phyloP scores from a whole-genome alignment of 305 asterid species.

The Ajuga reptans region DNA sequence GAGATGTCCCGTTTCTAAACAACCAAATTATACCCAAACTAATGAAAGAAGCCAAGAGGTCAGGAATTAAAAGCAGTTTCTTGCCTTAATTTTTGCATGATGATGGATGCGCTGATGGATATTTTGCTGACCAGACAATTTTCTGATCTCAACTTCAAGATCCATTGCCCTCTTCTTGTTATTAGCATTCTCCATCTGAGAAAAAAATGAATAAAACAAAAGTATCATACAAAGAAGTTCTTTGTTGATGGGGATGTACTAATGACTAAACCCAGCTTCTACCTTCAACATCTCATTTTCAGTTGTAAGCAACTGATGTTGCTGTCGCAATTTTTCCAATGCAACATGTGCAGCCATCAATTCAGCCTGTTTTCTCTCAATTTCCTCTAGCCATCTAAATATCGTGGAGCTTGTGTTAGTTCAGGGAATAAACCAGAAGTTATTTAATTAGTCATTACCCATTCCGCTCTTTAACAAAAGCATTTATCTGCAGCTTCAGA shows the following conservation, averaged over 20 bases:
- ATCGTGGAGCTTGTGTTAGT: slow-evolving; percentile 8
- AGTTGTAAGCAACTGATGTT: slow-evolving; percentile 51
- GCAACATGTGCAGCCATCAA: slow-evolving; percentile 71
- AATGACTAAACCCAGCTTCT: background rate
- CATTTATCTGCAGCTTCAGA: slow-evolving; percentile 68
- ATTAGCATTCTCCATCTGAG: slow-evolving; percentile 57
- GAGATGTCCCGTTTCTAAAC: background rate
- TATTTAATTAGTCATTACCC: slow-evolving; percentile 41
- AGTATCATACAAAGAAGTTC: background rate
- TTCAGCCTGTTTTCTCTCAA: slow-evolving; percentile 90
- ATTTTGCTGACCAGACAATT: slow-evolving; percentile 89
- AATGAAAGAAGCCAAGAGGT: background rate
- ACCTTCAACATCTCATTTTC: slow-evolving; percentile 89
- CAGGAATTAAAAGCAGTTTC: slow-evolving; percentile 9
- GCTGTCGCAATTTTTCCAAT: slow-evolving; percentile 59
- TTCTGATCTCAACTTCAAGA: slow-evolving; percentile 70
- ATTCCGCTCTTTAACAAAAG: slow-evolving; percentile 72
- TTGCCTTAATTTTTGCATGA: slow-evolving; percentile 91
- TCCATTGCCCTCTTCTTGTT: slow-evolving; percentile 64
- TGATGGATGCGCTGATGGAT: slow-evolving; percentile 97
- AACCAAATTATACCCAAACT: background rate
- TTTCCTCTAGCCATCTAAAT: slow-evolving; percentile 89
- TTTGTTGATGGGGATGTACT: slow-evolving; percentile 7
- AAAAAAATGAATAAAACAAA: slow-evolving; percentile 19
- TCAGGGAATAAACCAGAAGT: background rate